Evolutionary conservation across 768 basidiomycete genomes (phyloP).

Genomic region (Cubamyces sp.): DNA sequence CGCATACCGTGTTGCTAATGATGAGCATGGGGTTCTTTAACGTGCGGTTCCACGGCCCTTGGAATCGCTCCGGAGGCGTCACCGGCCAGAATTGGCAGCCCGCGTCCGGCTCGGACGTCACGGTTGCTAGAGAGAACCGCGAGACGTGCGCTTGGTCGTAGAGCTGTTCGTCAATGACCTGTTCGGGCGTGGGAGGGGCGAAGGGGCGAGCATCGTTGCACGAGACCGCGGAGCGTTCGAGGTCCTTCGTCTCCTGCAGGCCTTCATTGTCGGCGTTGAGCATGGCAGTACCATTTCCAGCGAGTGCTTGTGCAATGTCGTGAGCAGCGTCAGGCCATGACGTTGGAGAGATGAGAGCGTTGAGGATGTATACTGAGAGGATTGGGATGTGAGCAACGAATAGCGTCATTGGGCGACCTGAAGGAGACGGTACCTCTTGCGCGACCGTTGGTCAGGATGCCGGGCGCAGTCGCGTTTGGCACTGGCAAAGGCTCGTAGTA

Average conservation of each 20-base stretch:
- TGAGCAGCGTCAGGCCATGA: slow-evolving; percentile 30
- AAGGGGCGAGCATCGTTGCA: slow-evolving; percentile 36
- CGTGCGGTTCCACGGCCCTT: slow-evolving; percentile 38
- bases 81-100: slow-evolving; percentile 36
- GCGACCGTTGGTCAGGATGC: slow-evolving; percentile 34
- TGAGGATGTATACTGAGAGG: slow-evolving; percentile 20
- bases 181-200: slow-evolving; percentile 20
- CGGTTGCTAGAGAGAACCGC: slow-evolving; percentile 26
- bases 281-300: slow-evolving; percentile 32
- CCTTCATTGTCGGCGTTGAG: slow-evolving; percentile 25
- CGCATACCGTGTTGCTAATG: slow-evolving; percentile 31
- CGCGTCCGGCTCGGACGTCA: slow-evolving; percentile 32
- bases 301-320: slow-evolving; percentile 29
- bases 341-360: slow-evolving; percentile 27
- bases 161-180: slow-evolving; percentile 33
- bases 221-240: slow-evolving; percentile 35
- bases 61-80: slow-evolving; percentile 32
- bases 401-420: too few species aligned
- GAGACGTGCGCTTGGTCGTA: slow-evolving; percentile 28
- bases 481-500: slow-evolving; percentile 35
- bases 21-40: slow-evolving; percentile 34
- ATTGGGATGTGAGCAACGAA: too few species aligned
- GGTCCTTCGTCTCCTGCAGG: slow-evolving; percentile 20
- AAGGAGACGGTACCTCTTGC: slow-evolving; percentile 27
- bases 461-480: slow-evolving; percentile 29